Evolutionary conservation across 768 basidiomycete species (phyloP).

Genomic region (Serendipita sp.): DNA sequence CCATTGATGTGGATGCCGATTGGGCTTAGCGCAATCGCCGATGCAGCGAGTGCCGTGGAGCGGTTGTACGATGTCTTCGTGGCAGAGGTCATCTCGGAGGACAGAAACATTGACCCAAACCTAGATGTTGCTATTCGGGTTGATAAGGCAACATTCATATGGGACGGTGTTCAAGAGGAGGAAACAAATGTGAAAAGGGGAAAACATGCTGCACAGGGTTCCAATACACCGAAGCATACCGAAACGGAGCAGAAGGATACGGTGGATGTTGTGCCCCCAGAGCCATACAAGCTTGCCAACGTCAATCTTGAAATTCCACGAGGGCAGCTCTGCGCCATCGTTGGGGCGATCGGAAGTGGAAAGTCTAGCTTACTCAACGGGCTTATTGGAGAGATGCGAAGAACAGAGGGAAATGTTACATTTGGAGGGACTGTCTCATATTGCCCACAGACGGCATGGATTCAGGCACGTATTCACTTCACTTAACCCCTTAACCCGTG

Average conservation of each 20-base stretch:
- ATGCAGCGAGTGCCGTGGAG: conserved; percentile 64
- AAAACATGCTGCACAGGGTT: conserved; percentile 21
- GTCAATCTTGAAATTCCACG: conserved; percentile 54
- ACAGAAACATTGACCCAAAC: conserved; percentile 35
- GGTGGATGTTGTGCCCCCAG: conserved; percentile 12
- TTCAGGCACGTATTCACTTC: conserved; percentile 55
- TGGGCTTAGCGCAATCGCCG: conserved; percentile 63
- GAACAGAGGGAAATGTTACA: conserved; percentile 11
- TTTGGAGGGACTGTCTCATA: conserved; percentile 21
- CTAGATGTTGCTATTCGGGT: conserved; percentile 53
- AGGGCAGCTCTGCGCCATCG: conserved; percentile 70
- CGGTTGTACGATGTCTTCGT: conserved; percentile 72
- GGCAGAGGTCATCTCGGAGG: conserved; percentile 57
- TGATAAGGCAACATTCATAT: conserved; percentile 59
- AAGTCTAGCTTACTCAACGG: conserved; percentile 16
- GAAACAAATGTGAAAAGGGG: conserved; percentile 19
- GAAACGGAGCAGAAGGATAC: conserved; percentile 10
- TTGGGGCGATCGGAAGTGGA: conserved; percentile 56
- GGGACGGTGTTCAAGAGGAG: conserved; percentile 64
- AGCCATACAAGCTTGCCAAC: conserved; percentile 48
- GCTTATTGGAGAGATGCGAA: conserved; percentile 18
- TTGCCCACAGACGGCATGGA: conserved; percentile 25
- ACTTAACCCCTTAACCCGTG: conserved; percentile 48
- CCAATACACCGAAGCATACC: conserved; percentile 8
- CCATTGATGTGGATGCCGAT: conserved; percentile 64